These are phyloP conservation scores for Flaveria brownii DNA, from an alignment of 129 eudicot species.

Conservation along the genomic window DNA sequence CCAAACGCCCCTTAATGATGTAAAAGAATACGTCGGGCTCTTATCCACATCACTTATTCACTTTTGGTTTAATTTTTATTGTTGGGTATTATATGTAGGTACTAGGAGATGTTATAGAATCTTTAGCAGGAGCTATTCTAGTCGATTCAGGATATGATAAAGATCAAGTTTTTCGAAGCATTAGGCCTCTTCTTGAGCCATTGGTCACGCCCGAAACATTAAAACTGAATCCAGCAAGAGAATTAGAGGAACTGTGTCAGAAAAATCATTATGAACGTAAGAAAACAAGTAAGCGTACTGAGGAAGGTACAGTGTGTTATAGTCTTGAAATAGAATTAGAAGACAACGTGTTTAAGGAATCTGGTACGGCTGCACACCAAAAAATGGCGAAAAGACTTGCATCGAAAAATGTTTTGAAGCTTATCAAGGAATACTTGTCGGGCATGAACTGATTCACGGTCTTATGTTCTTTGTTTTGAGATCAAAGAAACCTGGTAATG, in stretches of 20 bases:
- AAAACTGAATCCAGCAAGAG: constrained; percentile 63
- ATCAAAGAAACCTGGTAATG: neutral
- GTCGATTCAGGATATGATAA: constrained; percentile 72
- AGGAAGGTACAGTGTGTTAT: constrained; percentile 38
- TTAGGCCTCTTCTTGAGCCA: constrained; percentile 82
- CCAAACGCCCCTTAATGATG: neutral
- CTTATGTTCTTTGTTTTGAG: neutral
- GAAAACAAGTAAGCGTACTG: constrained; percentile 26
- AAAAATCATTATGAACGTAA: constrained; percentile 38
- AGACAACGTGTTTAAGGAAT: constrained; percentile 28
- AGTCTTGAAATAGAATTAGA: constrained; percentile 59
- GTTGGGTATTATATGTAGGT: constrained; percentile 47
- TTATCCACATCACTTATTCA: neutral
- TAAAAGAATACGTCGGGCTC: neutral
- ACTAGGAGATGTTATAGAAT: constrained; percentile 85
- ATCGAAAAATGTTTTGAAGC: constrained; percentile 50
- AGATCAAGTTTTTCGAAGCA: constrained; percentile 56
- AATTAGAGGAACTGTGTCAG: constrained; percentile 50
- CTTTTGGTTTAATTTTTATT: neutral
- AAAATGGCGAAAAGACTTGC: constrained; percentile 59
- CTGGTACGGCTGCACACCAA: constrained; percentile 41
- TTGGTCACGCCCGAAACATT: constrained; percentile 69
- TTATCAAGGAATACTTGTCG: constrained; percentile 42
- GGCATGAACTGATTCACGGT: neutral
- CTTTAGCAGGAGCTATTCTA: constrained; percentile 83